phyloP scores from a whole-genome alignment of 768 basidiomycete species.

The Auriscalpium microsporum region DNA sequence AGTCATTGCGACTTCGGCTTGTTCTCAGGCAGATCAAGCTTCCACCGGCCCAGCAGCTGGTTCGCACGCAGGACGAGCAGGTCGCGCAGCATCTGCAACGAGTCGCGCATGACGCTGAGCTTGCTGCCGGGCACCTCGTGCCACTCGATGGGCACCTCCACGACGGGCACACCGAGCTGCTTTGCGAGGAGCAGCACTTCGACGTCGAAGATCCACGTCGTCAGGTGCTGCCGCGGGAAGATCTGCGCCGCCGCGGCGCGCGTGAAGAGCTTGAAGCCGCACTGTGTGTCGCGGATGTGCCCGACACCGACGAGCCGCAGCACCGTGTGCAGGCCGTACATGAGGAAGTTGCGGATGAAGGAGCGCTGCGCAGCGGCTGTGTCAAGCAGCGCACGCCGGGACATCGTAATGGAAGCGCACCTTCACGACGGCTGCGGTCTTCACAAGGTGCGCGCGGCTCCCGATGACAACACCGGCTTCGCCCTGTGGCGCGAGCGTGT shows the following conservation, averaged over 20 bases:
- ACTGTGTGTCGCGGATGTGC: slow-evolving; percentile 90
- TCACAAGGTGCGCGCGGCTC: slow-evolving; percentile 87
- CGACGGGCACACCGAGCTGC: slow-evolving; percentile 66
- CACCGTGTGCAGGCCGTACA: slow-evolving; percentile 89
- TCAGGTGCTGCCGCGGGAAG: slow-evolving; percentile 80
- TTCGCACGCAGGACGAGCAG: slow-evolving; percentile 78
- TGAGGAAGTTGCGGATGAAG: slow-evolving; percentile 79
- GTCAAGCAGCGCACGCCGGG: not conserved
- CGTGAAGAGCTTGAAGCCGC: slow-evolving; percentile 95
- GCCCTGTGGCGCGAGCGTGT: slow-evolving; percentile 40
- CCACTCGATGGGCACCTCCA: slow-evolving; percentile 87
- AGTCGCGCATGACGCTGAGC: slow-evolving; percentile 76
- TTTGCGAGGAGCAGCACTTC: slow-evolving; percentile 84
- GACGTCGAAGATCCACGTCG: slow-evolving; percentile 96
- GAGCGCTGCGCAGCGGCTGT: slow-evolving; percentile 52
- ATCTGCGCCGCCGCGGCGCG: slow-evolving; percentile 72
- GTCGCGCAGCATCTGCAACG: slow-evolving; percentile 84
- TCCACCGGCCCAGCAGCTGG: slow-evolving; percentile 72
- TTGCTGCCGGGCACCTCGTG: slow-evolving; percentile 92
- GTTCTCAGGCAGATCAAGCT: not conserved
- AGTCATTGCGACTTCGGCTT: too few relatives aligned
- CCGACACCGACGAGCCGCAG: slow-evolving; percentile 84
- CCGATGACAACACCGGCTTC: slow-evolving; percentile 68
- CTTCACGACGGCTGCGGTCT: slow-evolving; percentile 89
- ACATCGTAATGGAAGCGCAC: slow-evolving; percentile 27